Evolutionary conservation across 148 eudicot genomes (phyloP).

Genomic region (Nepenthes gracilis): DNA sequence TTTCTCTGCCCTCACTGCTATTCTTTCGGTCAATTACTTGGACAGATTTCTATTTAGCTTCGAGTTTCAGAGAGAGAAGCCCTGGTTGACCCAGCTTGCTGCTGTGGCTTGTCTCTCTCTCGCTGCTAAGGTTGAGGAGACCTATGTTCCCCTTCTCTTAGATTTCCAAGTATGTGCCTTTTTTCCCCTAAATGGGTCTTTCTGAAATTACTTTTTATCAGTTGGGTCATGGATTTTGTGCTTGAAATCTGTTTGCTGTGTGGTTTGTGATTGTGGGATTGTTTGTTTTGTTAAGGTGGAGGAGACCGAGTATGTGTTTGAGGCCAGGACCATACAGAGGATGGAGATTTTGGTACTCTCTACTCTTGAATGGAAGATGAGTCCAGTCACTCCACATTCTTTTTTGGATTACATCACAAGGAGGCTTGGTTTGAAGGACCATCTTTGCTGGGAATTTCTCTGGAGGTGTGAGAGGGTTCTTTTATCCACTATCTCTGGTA

Average conservation of each 20-base stretch:
- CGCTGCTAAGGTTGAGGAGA: constrained; percentile 67
- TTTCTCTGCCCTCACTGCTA: constrained; percentile 28
- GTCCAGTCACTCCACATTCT: constrained; percentile 64
- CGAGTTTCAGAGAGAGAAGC: constrained; percentile 25
- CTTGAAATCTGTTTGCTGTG: not conserved
- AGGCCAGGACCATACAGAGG: constrained; percentile 53
- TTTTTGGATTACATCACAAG: constrained; percentile 49
- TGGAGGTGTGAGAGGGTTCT: constrained; percentile 39
- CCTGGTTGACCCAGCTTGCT: constrained; percentile 49
- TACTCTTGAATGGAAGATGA: constrained; percentile 61
- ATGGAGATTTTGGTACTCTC: constrained; percentile 68
- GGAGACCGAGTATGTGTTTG: constrained; percentile 43
- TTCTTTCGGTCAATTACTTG: constrained; percentile 38
- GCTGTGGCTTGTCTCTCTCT: constrained; percentile 53
- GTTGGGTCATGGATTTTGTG: not conserved
- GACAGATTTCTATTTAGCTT: constrained; percentile 39
- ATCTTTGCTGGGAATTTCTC: constrained; percentile 31
- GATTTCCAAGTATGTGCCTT: constrained; percentile 46
- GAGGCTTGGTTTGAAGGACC: constrained; percentile 37
- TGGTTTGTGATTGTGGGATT: not conserved
- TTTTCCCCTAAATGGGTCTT: not conserved
- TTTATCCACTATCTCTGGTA: constrained; percentile 45
- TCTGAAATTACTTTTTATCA: not conserved
- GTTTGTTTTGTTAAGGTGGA: constrained; percentile 34
- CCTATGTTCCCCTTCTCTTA: constrained; percentile 38